A percentile compares a stretch with the other conserved stretches of the same genome.
Conservation (phyloP, 768 basidiomycete genomes). For the Psilocybe subaeruginosa region DNA sequence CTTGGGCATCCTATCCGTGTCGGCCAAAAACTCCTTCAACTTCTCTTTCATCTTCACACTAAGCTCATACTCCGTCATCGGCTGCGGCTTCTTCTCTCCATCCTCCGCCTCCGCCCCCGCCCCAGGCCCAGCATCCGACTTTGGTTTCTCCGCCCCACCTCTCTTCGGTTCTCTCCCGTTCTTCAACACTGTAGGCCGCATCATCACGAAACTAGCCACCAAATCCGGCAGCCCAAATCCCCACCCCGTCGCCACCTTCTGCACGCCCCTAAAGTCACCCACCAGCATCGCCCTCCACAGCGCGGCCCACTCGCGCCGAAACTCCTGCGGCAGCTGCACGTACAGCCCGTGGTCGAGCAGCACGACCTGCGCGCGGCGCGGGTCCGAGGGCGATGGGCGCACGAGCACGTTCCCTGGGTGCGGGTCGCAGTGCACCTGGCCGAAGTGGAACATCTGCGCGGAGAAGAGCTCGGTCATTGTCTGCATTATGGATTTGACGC, state of each 20-base stretch:
- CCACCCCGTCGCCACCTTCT: slow-evolving; percentile 58
- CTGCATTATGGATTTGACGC: slow-evolving; percentile 72
- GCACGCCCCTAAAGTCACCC: slow-evolving; percentile 56
- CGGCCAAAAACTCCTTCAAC: slow-evolving; percentile 65
- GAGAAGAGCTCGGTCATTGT: slow-evolving; percentile 88
- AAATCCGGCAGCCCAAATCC: slow-evolving; percentile 73
- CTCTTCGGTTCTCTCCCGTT: slow-evolving; percentile 33
- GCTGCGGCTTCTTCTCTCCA: slow-evolving; percentile 29
- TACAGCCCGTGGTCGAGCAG: slow-evolving; percentile 94
- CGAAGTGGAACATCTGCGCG: slow-evolving; percentile 91
- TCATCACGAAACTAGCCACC: slow-evolving; percentile 72
- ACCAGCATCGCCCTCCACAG: slow-evolving; percentile 74
- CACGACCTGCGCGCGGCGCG: slow-evolving; percentile 62
- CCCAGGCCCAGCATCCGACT: neutral
- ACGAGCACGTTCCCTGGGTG: slow-evolving; percentile 82
- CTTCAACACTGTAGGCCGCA: slow-evolving; percentile 57
- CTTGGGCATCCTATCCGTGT: slow-evolving; percentile 82
- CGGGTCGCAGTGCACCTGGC: slow-evolving; percentile 83
- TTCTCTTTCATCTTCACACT: slow-evolving; percentile 70
- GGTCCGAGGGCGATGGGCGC: slow-evolving; percentile 55
- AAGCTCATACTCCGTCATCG: slow-evolving; percentile 66
- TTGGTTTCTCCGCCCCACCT: slow-evolving; percentile 29
- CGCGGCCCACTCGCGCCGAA: slow-evolving; percentile 75
- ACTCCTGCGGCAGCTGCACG: slow-evolving; percentile 66
- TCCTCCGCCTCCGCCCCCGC: slow-evolving; percentile 15